phyloP scores from a whole-genome alignment of 139 green algal genomes.

The Nannochloris sp. region DNA sequence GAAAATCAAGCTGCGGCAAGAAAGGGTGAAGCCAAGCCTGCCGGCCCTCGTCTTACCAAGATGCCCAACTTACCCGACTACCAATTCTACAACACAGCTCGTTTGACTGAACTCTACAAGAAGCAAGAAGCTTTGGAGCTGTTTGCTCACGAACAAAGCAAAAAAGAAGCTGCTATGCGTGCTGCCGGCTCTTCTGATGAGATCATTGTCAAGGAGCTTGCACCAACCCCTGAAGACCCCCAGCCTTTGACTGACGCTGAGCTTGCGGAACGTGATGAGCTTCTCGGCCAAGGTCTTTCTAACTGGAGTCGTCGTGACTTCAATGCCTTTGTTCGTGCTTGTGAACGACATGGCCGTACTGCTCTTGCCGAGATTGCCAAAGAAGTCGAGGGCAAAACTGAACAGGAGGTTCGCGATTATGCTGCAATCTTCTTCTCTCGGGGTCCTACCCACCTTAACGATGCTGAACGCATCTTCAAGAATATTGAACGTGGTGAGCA shows the following conservation, averaged over 20 bases:
- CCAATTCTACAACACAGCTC: conserved; percentile 91
- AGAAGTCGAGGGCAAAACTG: conserved; percentile 91
- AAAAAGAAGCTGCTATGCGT: conserved; percentile 37
- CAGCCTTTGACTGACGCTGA: conserved; percentile 87
- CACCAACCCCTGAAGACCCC: conserved; percentile 59
- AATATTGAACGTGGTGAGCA: conserved; percentile 92
- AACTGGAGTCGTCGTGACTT: conserved; percentile 91
- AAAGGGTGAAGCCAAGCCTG: conserved; percentile 12
- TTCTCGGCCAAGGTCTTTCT: conserved; percentile 77
- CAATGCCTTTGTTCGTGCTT: conserved; percentile 83
- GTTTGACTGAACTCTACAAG: conserved; percentile 82
- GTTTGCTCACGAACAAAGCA: conserved; percentile 45
- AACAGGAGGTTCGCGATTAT: conserved; percentile 68
- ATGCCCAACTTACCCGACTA: conserved; percentile 90
- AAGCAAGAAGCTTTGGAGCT: conserved; percentile 74
- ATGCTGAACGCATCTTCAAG: conserved; percentile 82
- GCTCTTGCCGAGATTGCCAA: conserved; percentile 64
- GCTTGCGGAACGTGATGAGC: conserved; percentile 32
- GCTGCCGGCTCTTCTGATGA: conserved; percentile 67
- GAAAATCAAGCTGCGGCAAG: conserved; percentile 58
- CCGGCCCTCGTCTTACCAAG: conserved; percentile 70
- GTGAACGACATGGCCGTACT: conserved; percentile 83
- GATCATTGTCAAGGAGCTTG: conserved; percentile 35
- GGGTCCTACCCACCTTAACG: conserved; percentile 55
- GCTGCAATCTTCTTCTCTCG: conserved; percentile 69